These are phyloP conservation scores for Puccinia horiana DNA, from an alignment of 1,284 basidiomycete genomes.

Conservation along the genomic window DNA sequence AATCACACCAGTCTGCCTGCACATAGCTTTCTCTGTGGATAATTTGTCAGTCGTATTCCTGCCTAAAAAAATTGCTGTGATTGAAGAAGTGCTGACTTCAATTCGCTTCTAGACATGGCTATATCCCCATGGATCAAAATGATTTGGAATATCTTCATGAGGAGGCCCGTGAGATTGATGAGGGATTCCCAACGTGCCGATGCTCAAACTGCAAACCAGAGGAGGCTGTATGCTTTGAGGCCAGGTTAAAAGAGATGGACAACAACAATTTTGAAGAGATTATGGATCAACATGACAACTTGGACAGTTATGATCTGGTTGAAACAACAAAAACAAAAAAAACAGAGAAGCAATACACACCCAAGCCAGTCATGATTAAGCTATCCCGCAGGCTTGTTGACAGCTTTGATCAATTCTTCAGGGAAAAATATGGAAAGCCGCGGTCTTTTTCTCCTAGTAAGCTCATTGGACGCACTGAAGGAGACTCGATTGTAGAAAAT, in stretches of 20 bases:
- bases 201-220: neutral
- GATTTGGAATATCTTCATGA: neutral
- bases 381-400: neutral
- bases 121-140: neutral
- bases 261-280: no score
- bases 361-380: neutral
- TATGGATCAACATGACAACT: no score
- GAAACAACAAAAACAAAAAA: neutral
- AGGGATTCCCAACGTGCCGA: neutral
- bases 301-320: no score
- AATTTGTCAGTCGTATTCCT: neutral
- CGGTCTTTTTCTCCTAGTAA: neutral
- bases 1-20: neutral
- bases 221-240: neutral
- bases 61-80: neutral
- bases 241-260: no score
- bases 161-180: neutral
- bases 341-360: neutral
- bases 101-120: neutral
- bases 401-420: neutral
- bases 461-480: neutral
- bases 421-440: neutral
- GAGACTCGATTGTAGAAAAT: neutral
- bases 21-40: neutral
- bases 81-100: neutral